A percentile compares a stretch with the other conserved stretches of the same genome.
phyloP scores from a whole-genome alignment of 306 rosid species.

The Castanospermum australe region DNA sequence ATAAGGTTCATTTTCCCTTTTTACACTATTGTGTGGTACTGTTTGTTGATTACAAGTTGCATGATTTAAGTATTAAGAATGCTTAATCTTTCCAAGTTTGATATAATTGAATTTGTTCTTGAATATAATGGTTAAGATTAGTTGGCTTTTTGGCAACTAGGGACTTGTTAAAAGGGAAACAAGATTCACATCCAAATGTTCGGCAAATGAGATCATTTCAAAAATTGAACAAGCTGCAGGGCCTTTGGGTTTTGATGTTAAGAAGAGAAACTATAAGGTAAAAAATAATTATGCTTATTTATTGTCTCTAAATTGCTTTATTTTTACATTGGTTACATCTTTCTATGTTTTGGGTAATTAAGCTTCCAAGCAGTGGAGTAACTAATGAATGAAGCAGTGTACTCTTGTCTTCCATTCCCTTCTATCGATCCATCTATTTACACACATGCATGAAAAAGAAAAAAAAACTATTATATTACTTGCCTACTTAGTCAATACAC shows the following conservation, averaged over 20 bases:
- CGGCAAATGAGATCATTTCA: constrained; percentile 60
- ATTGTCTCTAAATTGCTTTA: neutral
- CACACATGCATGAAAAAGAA: neutral
- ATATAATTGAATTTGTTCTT: neutral
- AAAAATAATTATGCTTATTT: neutral
- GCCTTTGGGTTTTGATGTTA: constrained; percentile 69
- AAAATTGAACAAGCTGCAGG: constrained; percentile 61
- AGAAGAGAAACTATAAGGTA: constrained; percentile 67
- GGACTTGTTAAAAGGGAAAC: constrained; percentile 67
- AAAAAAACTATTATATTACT: neutral
- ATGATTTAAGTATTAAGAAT: neutral
- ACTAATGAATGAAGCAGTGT: neutral
- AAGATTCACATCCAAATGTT: constrained; percentile 63
- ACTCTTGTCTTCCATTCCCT: neutral
- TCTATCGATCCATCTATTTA: neutral
- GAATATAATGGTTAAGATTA: neutral
- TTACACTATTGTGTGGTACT: neutral
- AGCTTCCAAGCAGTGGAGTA: neutral
- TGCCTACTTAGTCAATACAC: neutral
- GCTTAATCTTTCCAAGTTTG: neutral
- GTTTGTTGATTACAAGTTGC: neutral
- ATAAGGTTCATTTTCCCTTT: neutral
- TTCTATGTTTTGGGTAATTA: neutral
- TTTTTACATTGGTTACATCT: neutral
- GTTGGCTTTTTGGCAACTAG: constrained; percentile 35